These are phyloP conservation scores for Fusarium illudens DNA, from an alignment of 2,329 filamentous ascomycete genomes.

Conservation along the genomic window DNA sequence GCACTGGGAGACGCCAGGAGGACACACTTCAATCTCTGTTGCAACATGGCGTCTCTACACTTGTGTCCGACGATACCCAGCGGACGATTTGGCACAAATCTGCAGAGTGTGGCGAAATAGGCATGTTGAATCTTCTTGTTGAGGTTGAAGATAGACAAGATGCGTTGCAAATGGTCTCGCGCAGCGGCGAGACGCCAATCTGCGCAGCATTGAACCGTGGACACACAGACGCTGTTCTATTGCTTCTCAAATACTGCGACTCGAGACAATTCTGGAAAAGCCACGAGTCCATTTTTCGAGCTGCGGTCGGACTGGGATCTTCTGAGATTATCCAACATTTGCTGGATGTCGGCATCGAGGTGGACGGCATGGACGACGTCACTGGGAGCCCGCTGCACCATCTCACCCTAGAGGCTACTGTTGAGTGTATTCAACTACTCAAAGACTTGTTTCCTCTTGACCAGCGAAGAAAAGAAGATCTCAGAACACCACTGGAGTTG, in stretches of 20 bases:
- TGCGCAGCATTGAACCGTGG: background rate
- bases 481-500: background rate
- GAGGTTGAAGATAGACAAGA: background rate
- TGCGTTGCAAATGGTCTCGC: background rate
- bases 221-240: background rate
- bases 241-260: background rate
- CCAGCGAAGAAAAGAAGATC: background rate
- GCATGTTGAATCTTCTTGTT: background rate
- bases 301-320: background rate
- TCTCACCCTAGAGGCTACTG: background rate
- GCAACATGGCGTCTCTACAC: background rate
- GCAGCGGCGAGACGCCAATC: background rate
- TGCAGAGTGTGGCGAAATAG: accelerated
- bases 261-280: background rate
- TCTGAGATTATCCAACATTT: background rate
- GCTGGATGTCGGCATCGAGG: background rate
- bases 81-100: background rate
- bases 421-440: background rate
- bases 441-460: background rate
- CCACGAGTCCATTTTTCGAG: background rate
- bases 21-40: background rate
- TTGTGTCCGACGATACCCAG: background rate
- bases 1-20: background rate
- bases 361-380: background rate
- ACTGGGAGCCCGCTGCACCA: background rate